These are phyloP conservation scores for Penicillium sp. DNA, from an alignment of 2,329 filamentous ascomycete species.

Conservation along the genomic window DNA sequence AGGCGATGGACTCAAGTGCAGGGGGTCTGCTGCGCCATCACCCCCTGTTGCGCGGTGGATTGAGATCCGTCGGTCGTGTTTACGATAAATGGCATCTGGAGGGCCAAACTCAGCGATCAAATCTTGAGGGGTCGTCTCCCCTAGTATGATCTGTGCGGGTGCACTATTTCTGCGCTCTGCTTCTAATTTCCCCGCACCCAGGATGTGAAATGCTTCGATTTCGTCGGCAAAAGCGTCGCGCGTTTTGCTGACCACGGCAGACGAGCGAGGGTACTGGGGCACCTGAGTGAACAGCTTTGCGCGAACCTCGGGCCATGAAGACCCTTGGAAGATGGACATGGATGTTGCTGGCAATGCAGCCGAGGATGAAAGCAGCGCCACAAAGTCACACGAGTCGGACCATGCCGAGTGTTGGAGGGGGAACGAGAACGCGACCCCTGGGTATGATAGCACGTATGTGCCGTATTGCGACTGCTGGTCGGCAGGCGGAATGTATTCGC, in stretches of 20 bases:
- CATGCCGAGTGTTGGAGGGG: constrained; percentile 73
- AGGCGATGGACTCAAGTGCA: constrained; percentile 40
- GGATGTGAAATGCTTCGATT: constrained; percentile 75
- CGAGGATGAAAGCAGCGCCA: constrained; percentile 78
- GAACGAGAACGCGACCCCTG: constrained; percentile 91
- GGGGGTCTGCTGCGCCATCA: constrained; percentile 31
- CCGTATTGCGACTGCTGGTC: constrained; percentile 60
- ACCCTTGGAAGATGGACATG: constrained; percentile 88
- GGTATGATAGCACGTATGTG: constrained; percentile 89
- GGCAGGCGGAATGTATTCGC: constrained; percentile 78
- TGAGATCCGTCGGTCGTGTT: constrained; percentile 83
- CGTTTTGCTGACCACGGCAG: constrained; percentile 67
- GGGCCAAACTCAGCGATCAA: constrained; percentile 87
- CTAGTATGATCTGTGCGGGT: constrained; percentile 72
- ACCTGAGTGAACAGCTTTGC: constrained; percentile 73
- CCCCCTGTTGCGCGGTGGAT: constrained; percentile 62
- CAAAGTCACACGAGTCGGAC: constrained; percentile 74
- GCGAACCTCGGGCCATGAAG: constrained; percentile 86
- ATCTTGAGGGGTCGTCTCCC: constrained; percentile 89
- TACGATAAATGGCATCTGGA: constrained; percentile 90
- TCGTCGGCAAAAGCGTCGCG: constrained; percentile 86
- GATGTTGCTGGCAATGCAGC: constrained; percentile 75
- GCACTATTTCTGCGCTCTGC: constrained; percentile 70
- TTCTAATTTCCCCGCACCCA: constrained; percentile 77
- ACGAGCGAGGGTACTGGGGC: constrained; percentile 72